phyloP scores from a whole-genome alignment of 768 basidiomycete genomes.

The Infundibulicybe gibba region DNA sequence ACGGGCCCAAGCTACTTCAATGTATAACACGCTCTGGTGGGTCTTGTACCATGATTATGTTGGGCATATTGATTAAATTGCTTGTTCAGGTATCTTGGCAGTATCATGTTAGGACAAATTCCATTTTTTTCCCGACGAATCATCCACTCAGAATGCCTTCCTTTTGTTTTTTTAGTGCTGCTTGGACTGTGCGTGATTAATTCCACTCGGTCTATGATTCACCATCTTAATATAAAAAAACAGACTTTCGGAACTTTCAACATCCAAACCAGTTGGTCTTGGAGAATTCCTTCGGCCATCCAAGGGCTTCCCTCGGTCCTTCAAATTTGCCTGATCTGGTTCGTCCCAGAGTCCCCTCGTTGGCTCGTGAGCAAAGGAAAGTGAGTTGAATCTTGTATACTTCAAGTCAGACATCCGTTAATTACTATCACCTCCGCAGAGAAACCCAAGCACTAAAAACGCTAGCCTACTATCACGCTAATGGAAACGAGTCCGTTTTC shows the following conservation, averaged over 20 bases:
- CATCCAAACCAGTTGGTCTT: slow-evolving; percentile 57
- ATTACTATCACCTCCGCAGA: slow-evolving; percentile 10
- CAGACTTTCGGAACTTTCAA: slow-evolving; percentile 66
- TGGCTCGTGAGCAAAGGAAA: slow-evolving; percentile 65
- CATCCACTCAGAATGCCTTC: background rate
- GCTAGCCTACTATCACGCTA: slow-evolving; percentile 54
- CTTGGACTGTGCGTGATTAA: slow-evolving; percentile 45
- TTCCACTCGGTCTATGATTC: background rate
- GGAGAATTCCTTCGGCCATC: slow-evolving; percentile 67
- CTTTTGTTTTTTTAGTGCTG: slow-evolving; percentile 34
- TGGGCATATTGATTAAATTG: no score
- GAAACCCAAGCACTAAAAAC: slow-evolving; percentile 44
- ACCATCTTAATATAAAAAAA: background rate
- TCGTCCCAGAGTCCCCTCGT: slow-evolving; percentile 72
- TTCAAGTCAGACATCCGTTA: background rate
- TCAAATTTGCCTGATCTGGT: slow-evolving; percentile 56
- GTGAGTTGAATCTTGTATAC: slow-evolving; percentile 5
- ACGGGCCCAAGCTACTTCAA: slow-evolving; percentile 64
- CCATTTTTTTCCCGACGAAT: background rate
- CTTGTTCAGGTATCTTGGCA: slow-evolving; percentile 53
- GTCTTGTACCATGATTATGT: no score
- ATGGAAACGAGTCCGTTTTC: slow-evolving; percentile 34
- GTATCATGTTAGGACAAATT: slow-evolving; percentile 49
- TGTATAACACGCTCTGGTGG: slow-evolving; percentile 61
- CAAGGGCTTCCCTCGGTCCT: slow-evolving; percentile 60